A percentile compares a stretch with the other conserved stretches of the same genome.
Conservation (phyloP, 2,329 filamentous ascomycete species). For the Fusarium sp. region DNA sequence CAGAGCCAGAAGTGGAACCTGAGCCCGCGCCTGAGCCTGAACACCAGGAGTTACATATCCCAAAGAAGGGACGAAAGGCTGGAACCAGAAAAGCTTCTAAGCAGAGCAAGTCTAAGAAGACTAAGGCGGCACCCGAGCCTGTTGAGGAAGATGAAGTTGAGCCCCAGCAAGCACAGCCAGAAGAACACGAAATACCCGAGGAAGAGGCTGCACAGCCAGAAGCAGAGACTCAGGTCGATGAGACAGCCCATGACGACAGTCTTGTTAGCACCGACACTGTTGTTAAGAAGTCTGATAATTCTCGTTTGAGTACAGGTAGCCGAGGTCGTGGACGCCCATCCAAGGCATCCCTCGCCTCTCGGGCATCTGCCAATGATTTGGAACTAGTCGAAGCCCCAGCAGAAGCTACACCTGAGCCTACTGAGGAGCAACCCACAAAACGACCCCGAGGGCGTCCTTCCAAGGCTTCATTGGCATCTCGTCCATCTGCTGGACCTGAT, state of each 20-base stretch:
- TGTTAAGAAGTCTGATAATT: slow-evolving; percentile 50
- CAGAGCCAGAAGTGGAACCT: slow-evolving; percentile 17
- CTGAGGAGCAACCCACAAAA: slow-evolving; percentile 40
- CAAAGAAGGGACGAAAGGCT: slow-evolving; percentile 67
- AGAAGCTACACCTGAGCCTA: slow-evolving; percentile 19
- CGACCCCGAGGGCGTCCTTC: slow-evolving; percentile 49
- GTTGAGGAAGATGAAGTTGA: slow-evolving; percentile 38
- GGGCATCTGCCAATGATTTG: slow-evolving; percentile 42
- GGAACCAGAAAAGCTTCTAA: slow-evolving; percentile 65
- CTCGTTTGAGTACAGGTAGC: slow-evolving; percentile 37
- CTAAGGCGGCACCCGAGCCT: slow-evolving; percentile 50
- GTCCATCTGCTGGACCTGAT: slow-evolving; percentile 36
- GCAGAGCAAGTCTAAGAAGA: slow-evolving; percentile 61
- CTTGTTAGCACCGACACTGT: slow-evolving; percentile 57
- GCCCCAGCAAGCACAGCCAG: slow-evolving; percentile 17
- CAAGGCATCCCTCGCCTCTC: slow-evolving; percentile 48
- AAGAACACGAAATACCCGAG: slow-evolving; percentile 1
- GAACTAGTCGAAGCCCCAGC: slow-evolving; percentile 38
- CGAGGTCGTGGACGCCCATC: slow-evolving; percentile 47
- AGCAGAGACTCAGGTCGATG: slow-evolving; percentile 34
- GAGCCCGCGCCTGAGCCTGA: slow-evolving; percentile 28
- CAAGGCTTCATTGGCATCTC: slow-evolving; percentile 47
- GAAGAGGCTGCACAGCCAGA: slow-evolving; percentile 14
- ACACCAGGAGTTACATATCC: slow-evolving; percentile 55
- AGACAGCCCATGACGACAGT: slow-evolving; percentile 53